A percentile compares a stretch with the other conserved stretches of the same genome.
Conservation (phyloP, 768 basidiomycete genomes). For the Trametes punicea region DNA sequence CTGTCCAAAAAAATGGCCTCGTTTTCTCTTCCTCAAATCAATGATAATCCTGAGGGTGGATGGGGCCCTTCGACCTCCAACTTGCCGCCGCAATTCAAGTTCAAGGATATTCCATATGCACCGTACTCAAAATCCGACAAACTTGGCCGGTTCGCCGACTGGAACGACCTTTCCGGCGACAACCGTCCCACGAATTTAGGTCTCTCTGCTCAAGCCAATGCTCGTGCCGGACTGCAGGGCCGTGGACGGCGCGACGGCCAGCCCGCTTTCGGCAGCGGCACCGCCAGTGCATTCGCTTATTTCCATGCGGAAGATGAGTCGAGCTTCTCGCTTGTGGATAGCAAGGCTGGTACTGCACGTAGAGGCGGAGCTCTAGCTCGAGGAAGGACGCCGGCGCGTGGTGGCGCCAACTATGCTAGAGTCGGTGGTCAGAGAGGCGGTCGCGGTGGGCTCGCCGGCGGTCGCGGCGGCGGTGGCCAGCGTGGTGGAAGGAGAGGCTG, state of each 20-base stretch:
- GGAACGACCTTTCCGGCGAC: constrained; percentile 79
- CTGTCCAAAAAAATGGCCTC: constrained; percentile 53
- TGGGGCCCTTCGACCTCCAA: constrained; percentile 88
- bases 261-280: constrained; percentile 87
- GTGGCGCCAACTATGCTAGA: constrained; percentile 32
- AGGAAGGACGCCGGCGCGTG: constrained; percentile 42
- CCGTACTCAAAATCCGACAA: constrained; percentile 99
- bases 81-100: constrained; percentile 89
- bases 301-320: constrained; percentile 99
- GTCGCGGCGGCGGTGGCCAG: constrained; percentile 43
- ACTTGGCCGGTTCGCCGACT: constrained; percentile 95
- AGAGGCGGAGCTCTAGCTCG: constrained; percentile 65
- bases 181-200: constrained; percentile 55
- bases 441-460: constrained; percentile 37
- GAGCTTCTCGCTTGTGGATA: constrained; percentile 94
- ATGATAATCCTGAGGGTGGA: constrained; percentile 90
- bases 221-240: constrained; percentile 49
- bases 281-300: constrained; percentile 90
- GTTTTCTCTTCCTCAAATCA: constrained; percentile 82
- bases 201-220: constrained; percentile 39
- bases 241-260: constrained; percentile 68
- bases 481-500: constrained; percentile 71
- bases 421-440: constrained; percentile 44
- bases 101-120: constrained; percentile 98
- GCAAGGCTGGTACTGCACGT: constrained; percentile 67